Evolutionary conservation across 352 stramenopile species (phyloP), one percentile per base, ranked within the genome.

Genomic region (Thalassiosira allenii): DNA sequence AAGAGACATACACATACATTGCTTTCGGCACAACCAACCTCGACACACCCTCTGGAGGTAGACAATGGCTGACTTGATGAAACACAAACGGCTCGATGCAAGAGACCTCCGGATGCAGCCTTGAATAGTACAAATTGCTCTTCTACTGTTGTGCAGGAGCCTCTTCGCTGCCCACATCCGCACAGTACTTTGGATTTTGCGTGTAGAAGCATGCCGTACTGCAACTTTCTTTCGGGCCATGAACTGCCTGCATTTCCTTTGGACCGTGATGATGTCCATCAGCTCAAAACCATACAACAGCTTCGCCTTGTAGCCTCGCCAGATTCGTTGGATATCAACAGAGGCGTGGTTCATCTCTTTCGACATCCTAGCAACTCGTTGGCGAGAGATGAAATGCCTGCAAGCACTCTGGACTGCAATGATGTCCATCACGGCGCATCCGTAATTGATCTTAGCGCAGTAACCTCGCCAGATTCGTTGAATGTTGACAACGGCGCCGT

Each of bases 201-300:
- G 63, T 40, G 41, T 27, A 30, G 12, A 65, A 8, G 29, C 29
- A 27, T 53, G 32, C 4, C 9, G 40, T 61, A 30, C 34, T 23
- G 32, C 29, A 1, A 64, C 22, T 33, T 20, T 22, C 23, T 12
- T 66, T n/a, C 12, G 30, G 49, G 53, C 67, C 52, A 84, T 29
- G 34, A 70, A 81, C 54, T 69, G 65, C 9, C 84, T 56, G 9
- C 44, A 64, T 0, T 89, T 33, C 25, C 79, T 86, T 75, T 91
- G 88, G 22, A 86, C 49, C 5, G 59, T 80, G 22, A 91, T 82
- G 57, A 91, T 88, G 52, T 91, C 75, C 17, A 88, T 47, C 20
- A 87, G 17, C 49, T 79, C 57, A 40, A 67, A 67, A 22, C 58
- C 58, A 23, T 67, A 67, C n/a, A 32, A 22, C 30, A 67, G 17